phyloP scores from a whole-genome alignment of 495 filamentous ascomycete species.

The Penicillium waksmanii region DNA sequence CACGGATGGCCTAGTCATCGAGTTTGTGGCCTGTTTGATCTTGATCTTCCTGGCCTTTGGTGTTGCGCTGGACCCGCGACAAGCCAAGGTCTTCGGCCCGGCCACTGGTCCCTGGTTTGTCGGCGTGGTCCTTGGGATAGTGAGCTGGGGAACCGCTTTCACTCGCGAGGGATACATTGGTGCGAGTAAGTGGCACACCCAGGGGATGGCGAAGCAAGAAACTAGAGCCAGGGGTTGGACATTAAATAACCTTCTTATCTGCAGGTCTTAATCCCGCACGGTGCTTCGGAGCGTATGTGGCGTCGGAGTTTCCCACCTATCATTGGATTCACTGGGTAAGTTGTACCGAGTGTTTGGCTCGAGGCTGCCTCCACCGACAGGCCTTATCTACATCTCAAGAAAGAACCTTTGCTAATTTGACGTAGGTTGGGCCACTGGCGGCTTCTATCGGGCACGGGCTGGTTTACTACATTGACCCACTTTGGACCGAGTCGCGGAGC shows the following conservation, averaged over 20 bases:
- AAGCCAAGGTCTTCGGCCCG: slow-evolving; percentile 53
- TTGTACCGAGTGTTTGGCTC: not conserved
- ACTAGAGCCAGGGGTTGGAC: not conserved
- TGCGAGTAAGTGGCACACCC: slow-evolving; percentile 29
- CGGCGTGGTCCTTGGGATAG: slow-evolving; percentile 50
- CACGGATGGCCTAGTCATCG: slow-evolving; percentile 46
- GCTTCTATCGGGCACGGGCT: slow-evolving; percentile 33
- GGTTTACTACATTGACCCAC: slow-evolving; percentile 36
- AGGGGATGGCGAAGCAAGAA: not conserved
- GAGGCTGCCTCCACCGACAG: not conserved
- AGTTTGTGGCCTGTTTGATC: slow-evolving; percentile 46
- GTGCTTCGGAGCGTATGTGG: slow-evolving; percentile 39
- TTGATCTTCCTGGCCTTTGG: slow-evolving; percentile 51
- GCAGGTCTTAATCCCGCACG: slow-evolving; percentile 41
- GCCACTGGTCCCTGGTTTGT: slow-evolving; percentile 56
- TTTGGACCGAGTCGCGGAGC: slow-evolving; percentile 30
- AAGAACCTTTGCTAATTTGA: slow-evolving; percentile 14
- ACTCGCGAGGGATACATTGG: slow-evolving; percentile 50
- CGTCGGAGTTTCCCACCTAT: slow-evolving; percentile 33
- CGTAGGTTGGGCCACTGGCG: slow-evolving; percentile 33
- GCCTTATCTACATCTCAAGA: slow-evolving; percentile 9
- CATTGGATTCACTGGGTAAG: slow-evolving; percentile 45
- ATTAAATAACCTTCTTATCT: slow-evolving; percentile 16
- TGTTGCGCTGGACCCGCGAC: slow-evolving; percentile 61
- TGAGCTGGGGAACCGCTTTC: slow-evolving; percentile 48